phyloP scores from a whole-genome alignment of 163 green algal species.

The Smithsoniella earleae region DNA sequence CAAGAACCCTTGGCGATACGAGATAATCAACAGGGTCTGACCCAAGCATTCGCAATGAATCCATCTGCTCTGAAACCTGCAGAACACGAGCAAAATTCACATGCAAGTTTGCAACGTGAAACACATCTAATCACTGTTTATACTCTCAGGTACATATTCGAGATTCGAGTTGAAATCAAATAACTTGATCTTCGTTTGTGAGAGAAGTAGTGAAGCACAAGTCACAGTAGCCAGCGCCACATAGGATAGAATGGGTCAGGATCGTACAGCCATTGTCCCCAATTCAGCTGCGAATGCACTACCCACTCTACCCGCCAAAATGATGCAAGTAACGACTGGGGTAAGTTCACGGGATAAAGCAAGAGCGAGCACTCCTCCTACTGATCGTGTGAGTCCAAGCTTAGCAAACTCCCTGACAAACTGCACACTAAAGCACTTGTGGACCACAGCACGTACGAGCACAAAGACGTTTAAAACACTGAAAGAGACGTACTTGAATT shows the following conservation, averaged over 20 bases:
- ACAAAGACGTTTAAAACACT: too few relatives aligned
- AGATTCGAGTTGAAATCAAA: too few relatives aligned
- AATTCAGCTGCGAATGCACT: slow-evolving; percentile 94
- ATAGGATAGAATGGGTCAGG: too few relatives aligned
- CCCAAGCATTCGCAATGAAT: slow-evolving; percentile 82
- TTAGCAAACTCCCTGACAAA: slow-evolving; percentile 96
- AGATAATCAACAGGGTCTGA: slow-evolving; percentile 95
- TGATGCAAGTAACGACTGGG: slow-evolving; percentile 95
- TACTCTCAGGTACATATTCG: too few relatives aligned
- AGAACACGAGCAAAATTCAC: not conserved
- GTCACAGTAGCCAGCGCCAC: too few relatives aligned
- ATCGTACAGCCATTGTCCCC: slow-evolving; percentile 87
- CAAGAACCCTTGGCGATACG: slow-evolving; percentile 85
- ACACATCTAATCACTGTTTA: too few relatives aligned
- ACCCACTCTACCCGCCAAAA: slow-evolving; percentile 87
- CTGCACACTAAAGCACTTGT: slow-evolving; percentile 41
- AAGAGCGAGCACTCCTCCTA: slow-evolving; percentile 91
- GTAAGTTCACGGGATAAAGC: slow-evolving; percentile 91
- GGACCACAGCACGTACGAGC: not conserved
- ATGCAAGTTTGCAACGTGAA: too few relatives aligned
- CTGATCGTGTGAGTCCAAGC: slow-evolving; percentile 86
- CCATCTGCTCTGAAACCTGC: slow-evolving; percentile 94
- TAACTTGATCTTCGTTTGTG: too few relatives aligned
- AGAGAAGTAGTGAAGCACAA: too few relatives aligned
- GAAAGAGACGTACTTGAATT: slow-evolving; percentile 91